Percentiles rank a stretch among this genome's conserved stretches.
Conservation (phyloP, 768 basidiomycete genomes). For the Podaxis rugospora region DNA sequence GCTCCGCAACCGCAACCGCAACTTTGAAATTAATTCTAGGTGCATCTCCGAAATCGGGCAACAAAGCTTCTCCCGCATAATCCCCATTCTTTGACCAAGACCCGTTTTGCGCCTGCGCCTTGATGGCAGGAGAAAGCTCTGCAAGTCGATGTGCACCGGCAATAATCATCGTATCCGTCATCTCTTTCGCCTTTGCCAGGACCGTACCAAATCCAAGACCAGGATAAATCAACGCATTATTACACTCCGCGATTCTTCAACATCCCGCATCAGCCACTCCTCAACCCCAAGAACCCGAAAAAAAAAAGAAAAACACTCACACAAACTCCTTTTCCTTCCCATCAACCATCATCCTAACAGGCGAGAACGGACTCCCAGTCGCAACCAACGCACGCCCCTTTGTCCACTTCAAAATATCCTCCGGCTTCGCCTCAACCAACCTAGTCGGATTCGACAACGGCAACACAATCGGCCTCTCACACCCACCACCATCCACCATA, state of each 20-base stretch:
- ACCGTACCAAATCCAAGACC: slow-evolving; percentile 83
- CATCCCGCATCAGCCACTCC: neutral
- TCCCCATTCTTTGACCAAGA: slow-evolving; percentile 3
- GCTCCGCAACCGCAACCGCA: slow-evolving; percentile 76
- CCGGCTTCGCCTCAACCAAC: slow-evolving; percentile 71
- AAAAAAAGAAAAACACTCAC: slow-evolving; percentile 25
- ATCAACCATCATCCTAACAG: slow-evolving; percentile 54
- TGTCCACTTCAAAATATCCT: slow-evolving; percentile 74
- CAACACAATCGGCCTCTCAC: slow-evolving; percentile 72
- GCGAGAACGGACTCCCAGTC: slow-evolving; percentile 81
- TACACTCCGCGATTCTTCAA: slow-evolving; percentile 66
- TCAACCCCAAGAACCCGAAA: neutral
- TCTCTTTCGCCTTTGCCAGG: slow-evolving; percentile 51
- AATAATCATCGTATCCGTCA: slow-evolving; percentile 88
- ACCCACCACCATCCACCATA: slow-evolving; percentile 42
- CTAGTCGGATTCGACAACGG: slow-evolving; percentile 80
- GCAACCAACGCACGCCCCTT: slow-evolving; percentile 75
- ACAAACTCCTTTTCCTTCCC: slow-evolving; percentile 54
- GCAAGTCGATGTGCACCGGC: slow-evolving; percentile 75
- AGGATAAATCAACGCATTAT: slow-evolving; percentile 81
- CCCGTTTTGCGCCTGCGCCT: slow-evolving; percentile 42
- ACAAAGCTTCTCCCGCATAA: slow-evolving; percentile 65
- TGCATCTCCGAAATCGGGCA: slow-evolving; percentile 76
- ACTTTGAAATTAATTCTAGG: slow-evolving; percentile 74
- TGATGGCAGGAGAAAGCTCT: slow-evolving; percentile 59